Percentiles rank a stretch among this genome's conserved stretches.
Evolutionary conservation across 139 green algal genomes (phyloP).

Genomic region (Chlorella sp.): DNA sequence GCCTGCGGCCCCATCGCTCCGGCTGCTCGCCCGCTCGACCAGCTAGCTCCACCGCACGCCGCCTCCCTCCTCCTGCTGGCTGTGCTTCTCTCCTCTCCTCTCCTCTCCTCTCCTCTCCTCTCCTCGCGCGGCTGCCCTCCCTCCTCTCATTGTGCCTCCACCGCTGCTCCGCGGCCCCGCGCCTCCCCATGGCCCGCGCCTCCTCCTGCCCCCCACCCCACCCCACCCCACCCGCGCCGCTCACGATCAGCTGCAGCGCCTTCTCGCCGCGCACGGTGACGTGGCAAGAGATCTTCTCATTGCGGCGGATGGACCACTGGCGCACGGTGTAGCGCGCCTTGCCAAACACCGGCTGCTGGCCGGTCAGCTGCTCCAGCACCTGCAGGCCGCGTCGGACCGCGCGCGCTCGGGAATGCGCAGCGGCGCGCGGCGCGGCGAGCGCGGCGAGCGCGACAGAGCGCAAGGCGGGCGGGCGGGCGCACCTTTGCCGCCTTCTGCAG

Average conservation of each 20-base stretch:
- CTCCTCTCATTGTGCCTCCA: no score
- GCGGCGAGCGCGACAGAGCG: background rate
- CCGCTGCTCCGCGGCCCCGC: no score
- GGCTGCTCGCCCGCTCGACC: no score
- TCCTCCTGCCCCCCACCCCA: background rate
- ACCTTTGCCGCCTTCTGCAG: constrained; percentile 99
- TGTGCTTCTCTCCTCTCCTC: no score
- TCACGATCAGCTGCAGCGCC: constrained; percentile 95
- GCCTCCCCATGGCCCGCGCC: no score
- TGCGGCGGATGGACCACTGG: constrained; percentile 96
- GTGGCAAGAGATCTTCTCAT: constrained; percentile 98
- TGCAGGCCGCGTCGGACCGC: constrained; percentile 38
- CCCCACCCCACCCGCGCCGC: background rate
- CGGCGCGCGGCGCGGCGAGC: background rate
- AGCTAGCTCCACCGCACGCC: no score
- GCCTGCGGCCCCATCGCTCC: no score
- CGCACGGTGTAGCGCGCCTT: constrained; percentile 99
- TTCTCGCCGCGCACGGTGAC: constrained; percentile 98
- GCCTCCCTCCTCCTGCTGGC: no score
- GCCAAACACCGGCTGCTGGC: constrained; percentile 96
- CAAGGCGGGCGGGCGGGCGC: background rate
- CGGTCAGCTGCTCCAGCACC: constrained; percentile 99
- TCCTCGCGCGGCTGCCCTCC: background rate
- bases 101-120: no score
- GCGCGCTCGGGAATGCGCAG: background rate